Conservation (phyloP, 257 asterid species). For the Solanum tarijense region DNA sequence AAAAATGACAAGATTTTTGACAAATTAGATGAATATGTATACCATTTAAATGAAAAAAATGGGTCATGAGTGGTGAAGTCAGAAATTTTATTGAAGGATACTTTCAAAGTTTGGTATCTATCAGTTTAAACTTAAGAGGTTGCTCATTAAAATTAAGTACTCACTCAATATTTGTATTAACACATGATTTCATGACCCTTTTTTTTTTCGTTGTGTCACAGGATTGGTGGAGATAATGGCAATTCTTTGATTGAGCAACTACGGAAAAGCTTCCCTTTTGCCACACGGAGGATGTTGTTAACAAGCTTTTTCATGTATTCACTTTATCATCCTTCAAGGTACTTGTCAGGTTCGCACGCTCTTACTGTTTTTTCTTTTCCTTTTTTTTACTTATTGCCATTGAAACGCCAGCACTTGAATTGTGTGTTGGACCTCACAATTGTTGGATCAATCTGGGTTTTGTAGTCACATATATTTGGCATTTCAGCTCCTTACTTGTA, state of each 20-base stretch:
- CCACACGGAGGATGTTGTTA: slow-evolving; percentile 58
- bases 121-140: neutral
- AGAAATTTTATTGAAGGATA: neutral
- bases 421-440: neutral
- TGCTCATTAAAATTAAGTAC: neutral
- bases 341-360: slow-evolving; percentile 59
- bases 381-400: neutral
- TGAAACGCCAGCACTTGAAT: neutral
- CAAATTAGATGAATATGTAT: too few species aligned
- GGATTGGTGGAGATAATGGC: slow-evolving; percentile 23
- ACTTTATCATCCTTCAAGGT: slow-evolving; percentile 68
- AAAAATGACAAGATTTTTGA: neutral
- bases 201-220: neutral
- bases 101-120: neutral
- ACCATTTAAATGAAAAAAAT: too few species aligned
- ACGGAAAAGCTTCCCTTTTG: slow-evolving; percentile 17
- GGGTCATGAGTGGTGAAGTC: neutral
- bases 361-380: slow-evolving; percentile 6
- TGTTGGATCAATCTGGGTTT: neutral
- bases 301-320: slow-evolving; percentile 35
- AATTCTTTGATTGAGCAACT: slow-evolving; percentile 10
- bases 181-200: neutral
- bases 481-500: neutral
- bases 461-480: neutral
- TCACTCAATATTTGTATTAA: neutral